phyloP scores from a whole-genome alignment of 352 stramenopile species.

The Aphanomyces invadans region DNA sequence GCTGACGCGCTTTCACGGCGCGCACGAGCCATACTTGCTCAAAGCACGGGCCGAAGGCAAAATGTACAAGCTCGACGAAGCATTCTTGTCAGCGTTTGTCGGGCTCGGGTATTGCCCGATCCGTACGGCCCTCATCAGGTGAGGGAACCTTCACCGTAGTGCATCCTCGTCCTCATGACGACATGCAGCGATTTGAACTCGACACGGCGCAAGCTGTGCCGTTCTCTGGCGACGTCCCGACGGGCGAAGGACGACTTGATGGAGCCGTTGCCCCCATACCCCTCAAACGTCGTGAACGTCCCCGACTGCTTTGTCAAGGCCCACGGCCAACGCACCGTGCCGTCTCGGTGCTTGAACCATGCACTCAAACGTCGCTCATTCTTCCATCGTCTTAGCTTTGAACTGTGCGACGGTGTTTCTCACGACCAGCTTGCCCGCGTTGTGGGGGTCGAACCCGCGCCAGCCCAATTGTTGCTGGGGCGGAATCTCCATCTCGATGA shows the following conservation, averaged over 20 bases:
- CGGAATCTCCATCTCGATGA: not conserved
- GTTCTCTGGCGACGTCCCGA: not conserved
- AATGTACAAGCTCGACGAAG: conserved; percentile 16
- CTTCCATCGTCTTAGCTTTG: too few relatives aligned
- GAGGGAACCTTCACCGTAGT: too few relatives aligned
- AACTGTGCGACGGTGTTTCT: conserved; percentile 8
- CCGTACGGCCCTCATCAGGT: conserved; percentile 3
- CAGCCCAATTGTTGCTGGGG: not conserved
- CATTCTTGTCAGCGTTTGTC: conserved; percentile 2
- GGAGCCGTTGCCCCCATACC: not conserved
- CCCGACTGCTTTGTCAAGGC: conserved; percentile 17
- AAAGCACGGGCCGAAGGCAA: conserved; percentile 14
- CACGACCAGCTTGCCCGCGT: not conserved
- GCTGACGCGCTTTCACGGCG: conserved; percentile 10
- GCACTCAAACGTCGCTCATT: not conserved
- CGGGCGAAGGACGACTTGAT: not conserved
- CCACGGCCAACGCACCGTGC: not conserved
- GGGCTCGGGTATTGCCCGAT: conserved; percentile 14
- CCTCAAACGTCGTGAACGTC: not conserved
- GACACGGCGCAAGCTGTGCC: not conserved
- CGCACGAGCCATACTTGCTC: conserved; percentile 8
- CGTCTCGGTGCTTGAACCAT: not conserved
- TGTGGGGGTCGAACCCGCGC: not conserved
- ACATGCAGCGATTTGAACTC: not conserved
- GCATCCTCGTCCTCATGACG: not conserved